phyloP scores from a whole-genome alignment of 805 yeast species.

The Cyberlindnera maclurae region DNA sequence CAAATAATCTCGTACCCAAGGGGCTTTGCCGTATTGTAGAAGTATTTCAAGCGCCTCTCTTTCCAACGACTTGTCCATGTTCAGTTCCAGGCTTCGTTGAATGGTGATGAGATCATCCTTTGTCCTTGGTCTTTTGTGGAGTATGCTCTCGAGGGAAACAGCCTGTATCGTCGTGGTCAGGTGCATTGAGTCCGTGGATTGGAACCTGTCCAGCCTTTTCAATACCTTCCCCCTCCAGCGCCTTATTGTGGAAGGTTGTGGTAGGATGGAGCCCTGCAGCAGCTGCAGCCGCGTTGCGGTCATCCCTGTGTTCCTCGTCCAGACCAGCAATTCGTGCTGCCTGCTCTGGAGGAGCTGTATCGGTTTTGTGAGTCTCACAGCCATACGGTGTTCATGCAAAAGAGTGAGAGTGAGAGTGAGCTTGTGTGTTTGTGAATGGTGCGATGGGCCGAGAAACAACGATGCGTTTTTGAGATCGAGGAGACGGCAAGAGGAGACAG shows the following conservation, averaged over 20 bases:
- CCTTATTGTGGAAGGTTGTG: not conserved
- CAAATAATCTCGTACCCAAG: not conserved
- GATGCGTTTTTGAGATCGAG: too few relatives aligned
- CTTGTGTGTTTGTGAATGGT: too few relatives aligned
- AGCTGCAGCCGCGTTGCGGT: not conserved
- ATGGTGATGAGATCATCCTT: slow-evolving; percentile 1
- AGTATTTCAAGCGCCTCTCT: not conserved
- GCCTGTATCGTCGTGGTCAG: too few relatives aligned
- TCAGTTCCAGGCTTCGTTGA: not conserved
- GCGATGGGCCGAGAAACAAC: too few relatives aligned
- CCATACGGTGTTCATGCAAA: not conserved
- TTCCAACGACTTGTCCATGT: not conserved
- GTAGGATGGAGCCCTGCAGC: slow-evolving; percentile 1
- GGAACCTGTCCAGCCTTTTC: not conserved
- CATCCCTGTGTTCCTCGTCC: slow-evolving; percentile 1
- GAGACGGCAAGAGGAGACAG: too few relatives aligned
- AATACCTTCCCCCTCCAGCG: not conserved
- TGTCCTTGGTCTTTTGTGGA: not conserved
- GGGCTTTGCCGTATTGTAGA: not conserved
- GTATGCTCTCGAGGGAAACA: too few relatives aligned
- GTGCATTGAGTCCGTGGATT: not conserved
- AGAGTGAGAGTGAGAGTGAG: not conserved
- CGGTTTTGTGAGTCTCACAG: not conserved
- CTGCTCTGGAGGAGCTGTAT: not conserved
- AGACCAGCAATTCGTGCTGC: not conserved